Percentiles rank a stretch among this genome's conserved stretches.
phyloP scores from a whole-genome alignment of 2,329 filamentous ascomycete genomes.

The Diaporthe sp. region DNA sequence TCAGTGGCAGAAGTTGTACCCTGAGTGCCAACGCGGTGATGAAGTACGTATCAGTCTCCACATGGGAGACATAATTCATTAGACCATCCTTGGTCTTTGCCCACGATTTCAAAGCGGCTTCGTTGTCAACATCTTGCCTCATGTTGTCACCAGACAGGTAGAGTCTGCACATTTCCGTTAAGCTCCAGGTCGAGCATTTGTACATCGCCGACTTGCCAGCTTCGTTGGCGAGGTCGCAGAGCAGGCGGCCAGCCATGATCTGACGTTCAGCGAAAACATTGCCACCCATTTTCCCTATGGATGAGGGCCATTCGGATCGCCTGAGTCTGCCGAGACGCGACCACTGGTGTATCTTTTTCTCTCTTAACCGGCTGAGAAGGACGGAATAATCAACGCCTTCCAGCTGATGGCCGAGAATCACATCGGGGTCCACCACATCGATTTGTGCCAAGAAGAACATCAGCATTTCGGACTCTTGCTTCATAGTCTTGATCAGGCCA shows the following conservation, averaged over 20 bases:
- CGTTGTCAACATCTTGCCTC: slow-evolving; percentile 88
- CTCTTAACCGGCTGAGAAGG: slow-evolving; percentile 84
- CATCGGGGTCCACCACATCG: slow-evolving; percentile 90
- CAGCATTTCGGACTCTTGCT: slow-evolving; percentile 85
- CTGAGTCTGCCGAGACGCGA: slow-evolving; percentile 90
- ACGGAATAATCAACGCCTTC: slow-evolving; percentile 97
- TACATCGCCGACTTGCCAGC: slow-evolving; percentile 97
- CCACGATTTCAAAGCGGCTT: slow-evolving; percentile 88
- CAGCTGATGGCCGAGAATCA: slow-evolving; percentile 93
- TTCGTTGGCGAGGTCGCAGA: slow-evolving; percentile 96
- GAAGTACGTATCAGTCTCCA: slow-evolving; percentile 95
- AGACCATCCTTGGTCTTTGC: slow-evolving; percentile 84
- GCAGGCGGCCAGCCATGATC: slow-evolving; percentile 85
- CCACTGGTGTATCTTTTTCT: slow-evolving; percentile 94
- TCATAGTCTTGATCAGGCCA: slow-evolving; percentile 83
- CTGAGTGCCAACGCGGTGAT: slow-evolving; percentile 90
- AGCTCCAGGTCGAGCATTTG: slow-evolving; percentile 97
- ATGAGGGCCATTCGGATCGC: slow-evolving; percentile 85
- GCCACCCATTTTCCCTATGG: slow-evolving; percentile 85
- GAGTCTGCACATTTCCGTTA: slow-evolving; percentile 96
- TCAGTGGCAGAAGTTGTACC: slow-evolving; percentile 91
- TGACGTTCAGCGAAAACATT: slow-evolving; percentile 95
- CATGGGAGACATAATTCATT: slow-evolving; percentile 93
- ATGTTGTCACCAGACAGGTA: slow-evolving; percentile 80
- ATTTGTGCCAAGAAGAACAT: slow-evolving; percentile 91